Conservation (phyloP, 2,329 filamentous ascomycete genomes). For the Nemania serpens region DNA sequence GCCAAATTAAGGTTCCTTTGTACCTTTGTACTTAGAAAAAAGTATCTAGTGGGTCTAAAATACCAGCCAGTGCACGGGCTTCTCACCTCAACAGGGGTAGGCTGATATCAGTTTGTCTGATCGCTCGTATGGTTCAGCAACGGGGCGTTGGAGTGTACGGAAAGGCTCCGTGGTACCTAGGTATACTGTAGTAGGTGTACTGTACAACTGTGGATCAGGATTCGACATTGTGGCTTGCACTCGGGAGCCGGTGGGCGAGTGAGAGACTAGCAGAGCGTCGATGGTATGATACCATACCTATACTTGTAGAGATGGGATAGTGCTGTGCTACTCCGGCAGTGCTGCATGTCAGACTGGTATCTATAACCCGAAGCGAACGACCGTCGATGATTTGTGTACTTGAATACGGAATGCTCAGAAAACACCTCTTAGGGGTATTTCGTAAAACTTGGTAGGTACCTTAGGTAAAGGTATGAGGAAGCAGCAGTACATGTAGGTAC, state of each 20-base stretch:
- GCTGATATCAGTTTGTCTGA: too few species aligned
- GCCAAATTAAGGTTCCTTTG: too few species aligned
- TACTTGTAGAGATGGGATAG: neutral
- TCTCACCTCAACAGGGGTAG: too few species aligned
- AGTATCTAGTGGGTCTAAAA: too few species aligned
- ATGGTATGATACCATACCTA: neutral
- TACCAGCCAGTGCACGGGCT: too few species aligned
- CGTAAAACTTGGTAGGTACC: neutral
- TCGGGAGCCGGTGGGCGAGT: neutral
- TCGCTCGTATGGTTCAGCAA: slow-evolving; percentile 6
- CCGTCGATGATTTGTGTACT: neutral
- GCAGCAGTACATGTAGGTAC: too few species aligned
- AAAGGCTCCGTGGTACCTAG: neutral
- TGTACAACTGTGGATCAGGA: neutral
- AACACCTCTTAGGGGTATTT: too few species aligned
- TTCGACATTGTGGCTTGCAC: slow-evolving; percentile 11
- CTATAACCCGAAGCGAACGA: neutral
- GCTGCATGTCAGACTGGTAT: neutral
- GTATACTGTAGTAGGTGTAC: neutral
- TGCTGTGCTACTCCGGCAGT: neutral
- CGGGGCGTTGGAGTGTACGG: neutral
- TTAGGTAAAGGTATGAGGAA: too few species aligned
- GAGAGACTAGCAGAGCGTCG: neutral
- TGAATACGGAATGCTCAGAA: neutral
- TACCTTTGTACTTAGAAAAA: too few species aligned